A percentile compares a stretch with the other conserved stretches of the same genome.
phyloP scores from a whole-genome alignment of 2,329 filamentous ascomycete genomes.

The Trichoderma aggressivum region DNA sequence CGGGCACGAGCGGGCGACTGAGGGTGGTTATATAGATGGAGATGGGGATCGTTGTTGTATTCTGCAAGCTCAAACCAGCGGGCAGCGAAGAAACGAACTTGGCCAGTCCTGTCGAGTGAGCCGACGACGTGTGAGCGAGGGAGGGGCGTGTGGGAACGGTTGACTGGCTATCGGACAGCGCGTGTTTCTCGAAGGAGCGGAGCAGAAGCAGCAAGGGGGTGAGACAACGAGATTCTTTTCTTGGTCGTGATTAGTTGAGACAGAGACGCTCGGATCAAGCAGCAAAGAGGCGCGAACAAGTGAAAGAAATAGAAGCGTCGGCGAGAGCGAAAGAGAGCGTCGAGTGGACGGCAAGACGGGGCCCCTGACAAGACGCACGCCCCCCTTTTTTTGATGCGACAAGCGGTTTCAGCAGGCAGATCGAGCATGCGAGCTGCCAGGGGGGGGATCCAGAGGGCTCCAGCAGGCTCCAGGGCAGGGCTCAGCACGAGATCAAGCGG shows the following conservation, averaged over 20 bases:
- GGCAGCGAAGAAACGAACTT: neutral
- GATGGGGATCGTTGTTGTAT: neutral
- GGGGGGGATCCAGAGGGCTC: neutral
- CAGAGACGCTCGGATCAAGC: slow-evolving; percentile 12
- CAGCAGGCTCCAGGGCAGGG: neutral
- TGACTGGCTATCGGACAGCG: slow-evolving; percentile 24
- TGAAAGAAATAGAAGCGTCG: slow-evolving; percentile 6
- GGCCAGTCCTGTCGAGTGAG: neutral
- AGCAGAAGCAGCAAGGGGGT: slow-evolving; percentile 24
- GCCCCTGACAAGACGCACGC: slow-evolving; percentile 3
- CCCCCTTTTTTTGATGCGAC: slow-evolving; percentile 14
- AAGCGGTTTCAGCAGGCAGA: slow-evolving; percentile 16
- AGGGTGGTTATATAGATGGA: slow-evolving; percentile 26
- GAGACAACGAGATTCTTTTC: slow-evolving; percentile 21
- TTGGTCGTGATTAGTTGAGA: neutral
- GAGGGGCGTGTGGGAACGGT: slow-evolving; percentile 26
- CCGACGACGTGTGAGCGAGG: slow-evolving; percentile 18
- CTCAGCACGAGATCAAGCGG: neutral
- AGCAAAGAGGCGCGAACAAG: neutral
- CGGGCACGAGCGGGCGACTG: slow-evolving; percentile 17
- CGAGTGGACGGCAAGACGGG: slow-evolving; percentile 16
- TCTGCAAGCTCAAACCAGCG: slow-evolving; percentile 11
- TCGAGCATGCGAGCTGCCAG: slow-evolving; percentile 4
- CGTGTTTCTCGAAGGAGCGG: slow-evolving; percentile 35
- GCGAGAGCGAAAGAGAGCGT: slow-evolving; percentile 12